Base-by-base conservation (phyloP, 2,329 filamentous ascomycete species). In the Anisogramma anomala region DNA sequence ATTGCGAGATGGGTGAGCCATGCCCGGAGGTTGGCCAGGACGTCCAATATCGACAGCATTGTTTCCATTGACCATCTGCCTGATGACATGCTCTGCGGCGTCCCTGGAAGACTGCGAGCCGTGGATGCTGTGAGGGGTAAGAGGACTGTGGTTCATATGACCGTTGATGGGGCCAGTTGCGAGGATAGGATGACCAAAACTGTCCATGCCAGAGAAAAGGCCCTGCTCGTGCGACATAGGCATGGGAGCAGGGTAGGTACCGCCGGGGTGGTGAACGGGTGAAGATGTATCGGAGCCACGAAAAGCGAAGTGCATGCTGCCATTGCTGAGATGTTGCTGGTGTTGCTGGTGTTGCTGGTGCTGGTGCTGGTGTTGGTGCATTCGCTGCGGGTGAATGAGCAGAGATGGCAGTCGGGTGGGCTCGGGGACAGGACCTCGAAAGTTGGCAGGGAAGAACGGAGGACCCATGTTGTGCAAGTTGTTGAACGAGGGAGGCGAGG, bases 91-190 rank as follows among this genome's bases (percentile, higher is more conserved):
- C 65, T 60, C 18, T 58, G 15, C 56, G 0, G 60, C 58, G 32
- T 67, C 65, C 4, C 59, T 64, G 2, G 74, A 76, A 26, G 72
- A 67, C 46, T 77, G 75, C 2, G 76, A 79, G 26, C 69, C 74
- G 41, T 77, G 75, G 51, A 75, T 76, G 55, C 74, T 79, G 47
- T 74, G 74, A 3, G 74, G 70, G 2, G 73, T 76, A 1, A 69
- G 67, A 2, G 74, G 70, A 3, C 68, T 69, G 52, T 72, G 71
- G 48, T 59, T 62, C 48, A 57, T 59, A 54, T 4, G 52, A 50
- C 32, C 49, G 52, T 41, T 59, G 60, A 7, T 61, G 50, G 23
- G 66, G 61, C 53, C 55, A 13, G 45, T 37, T 13, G 50, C 52
- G 45, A 63, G 55, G 3, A 59, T 43, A 7, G 60, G 61, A 35